Evolutionary conservation across 2,329 filamentous ascomycete species (phyloP), one percentile per base, ranked within the genome.

Genomic region (Pestalotiopsis sp.): DNA sequence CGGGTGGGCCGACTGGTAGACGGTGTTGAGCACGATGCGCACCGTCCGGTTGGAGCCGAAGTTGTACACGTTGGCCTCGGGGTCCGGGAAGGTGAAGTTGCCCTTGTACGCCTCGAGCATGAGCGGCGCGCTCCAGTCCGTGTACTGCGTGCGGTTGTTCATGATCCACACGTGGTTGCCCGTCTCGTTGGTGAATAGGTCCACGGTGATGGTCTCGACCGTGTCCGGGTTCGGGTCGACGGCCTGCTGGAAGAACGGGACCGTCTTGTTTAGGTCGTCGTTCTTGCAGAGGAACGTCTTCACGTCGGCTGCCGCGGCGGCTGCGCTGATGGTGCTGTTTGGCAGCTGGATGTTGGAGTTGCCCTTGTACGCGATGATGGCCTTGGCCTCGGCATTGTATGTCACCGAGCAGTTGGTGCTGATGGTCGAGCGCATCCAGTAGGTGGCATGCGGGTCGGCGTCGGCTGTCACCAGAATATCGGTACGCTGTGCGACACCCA

Each of bases 401-500:
- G 31, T 36, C 6, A 36, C 31, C 2, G 31, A 36, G 31, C 31
- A 36, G 31, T 36, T 36, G 31, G 31, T 36, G 31, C 31, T 36
- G 7, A 36, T 36, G 31, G 31, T 36, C 31, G 31, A 36, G 31
- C 31, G 31, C 31, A 36, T 36, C 31, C 31, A 36, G 31, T 36
- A 36, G 31, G 31, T 36, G 0, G 31, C 31, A 5, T 36, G 31
- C 31, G 31, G 31, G 31, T 36, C 31, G 31, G 31, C 31, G 31
- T 36, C 31, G 31, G 45, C 71, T 25, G 69, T 70, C 23, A 89
- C 84, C 3, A 87, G 72, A 13, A 81, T 76, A 59, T 81, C 79
- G 65, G 73, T 72, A 45, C 84, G 80, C 73, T 91, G 88, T 23
- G 82, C 86, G 67, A 91, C 82, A 39, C 85, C 89, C 13, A 92